Evolutionary conservation across 805 yeast species (phyloP), one percentile per base, ranked within the genome.

Genomic region (Kregervanrija delftensis): DNA sequence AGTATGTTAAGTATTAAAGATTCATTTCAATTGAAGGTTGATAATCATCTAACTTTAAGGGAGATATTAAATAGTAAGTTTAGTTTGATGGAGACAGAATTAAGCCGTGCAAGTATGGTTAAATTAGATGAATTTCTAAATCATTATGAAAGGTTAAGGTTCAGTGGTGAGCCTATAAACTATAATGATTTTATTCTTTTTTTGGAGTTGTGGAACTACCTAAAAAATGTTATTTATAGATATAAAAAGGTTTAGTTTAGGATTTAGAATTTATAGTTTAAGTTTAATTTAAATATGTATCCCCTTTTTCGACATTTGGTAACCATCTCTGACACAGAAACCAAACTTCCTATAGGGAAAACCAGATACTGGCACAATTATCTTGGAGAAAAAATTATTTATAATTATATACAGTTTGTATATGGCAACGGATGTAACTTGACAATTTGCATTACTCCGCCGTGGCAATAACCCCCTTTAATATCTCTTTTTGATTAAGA

Each of bases 371-470:
- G 44, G 45, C 45, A 41, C 47, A 37, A 49, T 67, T 48, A 48
- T 77, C 79, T 77, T 65, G 81, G 81, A 77, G 76, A 69, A 56
- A 51, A 57, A 60, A 57, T 52, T 57, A 56, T 53, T 54, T 56
- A 53, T 63, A 62, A 54, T 54, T 54, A 47, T 34, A 38, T 38
- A 30, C 30, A 15, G 37, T 52, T 46, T 37, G 50, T 47, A 69
- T 65, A 76, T 77, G 83, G 83, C 83, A 77, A 76, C 81, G 81
- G 65, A 69, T 64, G 67, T 70, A 72, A 75, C 79, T 75, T 74
- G 80, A 73, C 69, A 69, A 69, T 71, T 48, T 71, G 65, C 77
- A 71, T 74, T 71, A 72, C 64, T 74, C 66, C 81, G 81, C 68
- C 83, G 83, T 77, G 83, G 83, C 83, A 77, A 74, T 73, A 67